phyloP scores from a whole-genome alignment of 371 early-diverging fungal species.

The Umbelopsis sp. region DNA sequence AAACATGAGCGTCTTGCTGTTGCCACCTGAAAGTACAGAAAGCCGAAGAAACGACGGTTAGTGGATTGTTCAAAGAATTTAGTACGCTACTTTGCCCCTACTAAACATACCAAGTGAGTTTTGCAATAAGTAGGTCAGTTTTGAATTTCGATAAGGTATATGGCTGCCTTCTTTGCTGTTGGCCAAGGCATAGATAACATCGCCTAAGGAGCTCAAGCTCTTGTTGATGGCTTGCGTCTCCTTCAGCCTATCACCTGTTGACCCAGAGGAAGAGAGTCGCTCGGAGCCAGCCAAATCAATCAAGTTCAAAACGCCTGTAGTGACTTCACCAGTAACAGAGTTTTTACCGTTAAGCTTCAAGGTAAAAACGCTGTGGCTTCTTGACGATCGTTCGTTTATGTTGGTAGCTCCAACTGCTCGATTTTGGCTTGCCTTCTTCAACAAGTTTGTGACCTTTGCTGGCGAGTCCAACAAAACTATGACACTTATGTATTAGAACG shows the following conservation, averaged over 20 bases:
- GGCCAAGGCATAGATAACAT: slow-evolving; percentile 93
- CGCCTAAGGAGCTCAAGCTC: slow-evolving; percentile 89
- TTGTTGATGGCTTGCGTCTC: slow-evolving; percentile 99
- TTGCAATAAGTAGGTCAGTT: slow-evolving; percentile 93
- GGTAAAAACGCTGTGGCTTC: slow-evolving; percentile 95
- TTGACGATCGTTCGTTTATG: slow-evolving; percentile 93
- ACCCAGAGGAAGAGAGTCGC: slow-evolving; percentile 84
- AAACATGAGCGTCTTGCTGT: slow-evolving; percentile 98
- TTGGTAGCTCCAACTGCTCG: slow-evolving; percentile 92
- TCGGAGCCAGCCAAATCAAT: slow-evolving; percentile 99
- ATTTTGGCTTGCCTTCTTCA: slow-evolving; percentile 79
- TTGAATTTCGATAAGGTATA: slow-evolving; percentile 98
- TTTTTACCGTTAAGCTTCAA: slow-evolving; percentile 81
- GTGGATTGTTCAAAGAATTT: too few relatives aligned
- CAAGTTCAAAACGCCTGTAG: slow-evolving; percentile 83
- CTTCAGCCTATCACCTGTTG: slow-evolving; percentile 89
- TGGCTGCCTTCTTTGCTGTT: slow-evolving; percentile 77
- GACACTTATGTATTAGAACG: background rate
- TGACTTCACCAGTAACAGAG: slow-evolving; percentile 67
- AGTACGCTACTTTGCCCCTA: background rate
- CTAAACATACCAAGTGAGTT: slow-evolving; percentile 70
- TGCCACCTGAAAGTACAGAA: slow-evolving; percentile 63
- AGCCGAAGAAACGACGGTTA: slow-evolving; percentile 18
- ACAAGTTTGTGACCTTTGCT: slow-evolving; percentile 67
- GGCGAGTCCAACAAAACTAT: slow-evolving; percentile 66